Conservation (phyloP, 805 yeast genomes). For the Tetrapisispora fleetii region DNA sequence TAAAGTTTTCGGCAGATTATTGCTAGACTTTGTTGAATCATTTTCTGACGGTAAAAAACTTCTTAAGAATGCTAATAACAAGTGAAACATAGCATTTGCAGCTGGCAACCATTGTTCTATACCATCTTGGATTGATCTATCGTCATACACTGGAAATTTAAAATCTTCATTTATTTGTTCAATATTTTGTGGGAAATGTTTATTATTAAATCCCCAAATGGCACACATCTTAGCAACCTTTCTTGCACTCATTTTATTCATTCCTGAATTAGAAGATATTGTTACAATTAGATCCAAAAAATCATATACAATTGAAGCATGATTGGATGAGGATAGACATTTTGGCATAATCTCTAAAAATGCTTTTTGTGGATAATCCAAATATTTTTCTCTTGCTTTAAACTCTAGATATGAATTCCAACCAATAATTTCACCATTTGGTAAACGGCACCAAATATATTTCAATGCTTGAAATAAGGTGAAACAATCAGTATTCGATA, state of each 20-base stretch:
- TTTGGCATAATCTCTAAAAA: conserved; percentile 77
- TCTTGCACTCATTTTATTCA: conserved; percentile 69
- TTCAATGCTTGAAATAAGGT: conserved; percentile 67
- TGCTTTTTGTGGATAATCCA: conserved; percentile 59
- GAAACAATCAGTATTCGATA: conserved; percentile 51
- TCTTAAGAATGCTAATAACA: conserved; percentile 64
- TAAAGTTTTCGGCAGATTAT: conserved; percentile 48
- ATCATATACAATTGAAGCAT: conserved; percentile 82
- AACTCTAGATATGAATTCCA: conserved; percentile 77
- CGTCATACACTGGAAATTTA: conserved; percentile 14
- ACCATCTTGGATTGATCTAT: conserved; percentile 52
- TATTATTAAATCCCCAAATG: conserved; percentile 69
- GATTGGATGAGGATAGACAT: conserved; percentile 73
- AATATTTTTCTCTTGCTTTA: conserved; percentile 51
- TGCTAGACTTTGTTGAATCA: conserved; percentile 13
- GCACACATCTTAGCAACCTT: conserved; percentile 77
- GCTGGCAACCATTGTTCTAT: conserved; percentile 69
- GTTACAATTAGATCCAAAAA: conserved; percentile 74
- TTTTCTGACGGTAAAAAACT: conserved; percentile 67
- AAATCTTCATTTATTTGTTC: conserved; percentile 24
- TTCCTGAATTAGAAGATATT: conserved; percentile 67
- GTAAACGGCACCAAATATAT: conserved; percentile 80
- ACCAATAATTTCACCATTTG: conserved; percentile 69
- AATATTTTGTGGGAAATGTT: conserved; percentile 8
- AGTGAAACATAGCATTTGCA: conserved; percentile 77